Percentiles rank a stretch among this genome's conserved stretches.
Evolutionary conservation across 176 grass and related monocot genomes (phyloP).

Genomic region (Carex scoparia): DNA sequence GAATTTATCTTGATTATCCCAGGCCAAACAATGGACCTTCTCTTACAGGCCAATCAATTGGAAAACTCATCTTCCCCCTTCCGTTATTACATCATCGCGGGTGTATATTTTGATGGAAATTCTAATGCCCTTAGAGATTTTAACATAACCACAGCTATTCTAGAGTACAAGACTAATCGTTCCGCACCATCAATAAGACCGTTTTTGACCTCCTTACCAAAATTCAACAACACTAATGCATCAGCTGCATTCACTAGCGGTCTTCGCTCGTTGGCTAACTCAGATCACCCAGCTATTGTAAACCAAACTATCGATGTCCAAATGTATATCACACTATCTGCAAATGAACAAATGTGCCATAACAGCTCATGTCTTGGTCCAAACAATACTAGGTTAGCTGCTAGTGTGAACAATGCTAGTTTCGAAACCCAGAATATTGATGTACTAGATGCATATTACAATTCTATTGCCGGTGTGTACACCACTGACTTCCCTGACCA

Average conservation of each 20-base stretch:
- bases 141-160: conserved; percentile 15
- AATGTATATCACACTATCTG: too few species aligned
- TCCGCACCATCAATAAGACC: background rate
- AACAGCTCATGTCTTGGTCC: background rate
- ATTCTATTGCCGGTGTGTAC: background rate
- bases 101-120: too few species aligned
- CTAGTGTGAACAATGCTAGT: conserved; percentile 64
- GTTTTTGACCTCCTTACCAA: conserved; percentile 39
- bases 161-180: conserved; percentile 43
- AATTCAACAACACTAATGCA: conserved; percentile 30
- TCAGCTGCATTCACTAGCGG: background rate
- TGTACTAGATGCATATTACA: conserved; percentile 52
- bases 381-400: conserved; percentile 10
- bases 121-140: too few species aligned
- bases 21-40: conserved; percentile 38
- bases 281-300: conserved; percentile 4
- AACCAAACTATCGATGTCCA: background rate
- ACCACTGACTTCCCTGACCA: too few species aligned
- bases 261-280: too few species aligned
- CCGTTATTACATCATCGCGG: conserved; percentile 49
- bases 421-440: conserved; percentile 49
- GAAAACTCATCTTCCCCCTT: conserved; percentile 30
- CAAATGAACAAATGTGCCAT: too few species aligned
- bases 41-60: conserved; percentile 33
- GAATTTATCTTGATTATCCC: too few species aligned